Conservation (phyloP, 2,329 filamentous ascomycete genomes). For the Verticillium longisporum region DNA sequence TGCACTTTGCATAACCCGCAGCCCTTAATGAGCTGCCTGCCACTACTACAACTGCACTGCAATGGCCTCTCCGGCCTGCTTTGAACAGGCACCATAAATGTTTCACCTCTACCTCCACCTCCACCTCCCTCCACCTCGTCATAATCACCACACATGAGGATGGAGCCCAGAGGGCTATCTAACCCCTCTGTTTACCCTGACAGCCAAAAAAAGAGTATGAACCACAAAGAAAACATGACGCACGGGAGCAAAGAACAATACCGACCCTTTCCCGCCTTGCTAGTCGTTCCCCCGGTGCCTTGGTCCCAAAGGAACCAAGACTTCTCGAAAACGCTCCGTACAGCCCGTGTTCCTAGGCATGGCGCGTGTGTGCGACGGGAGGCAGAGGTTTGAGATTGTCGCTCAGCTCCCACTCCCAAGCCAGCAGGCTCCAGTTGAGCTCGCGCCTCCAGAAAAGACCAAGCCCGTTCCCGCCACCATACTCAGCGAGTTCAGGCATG, state of each 20-base stretch:
- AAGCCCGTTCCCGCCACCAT: conserved; percentile 51
- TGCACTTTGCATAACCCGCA: no score
- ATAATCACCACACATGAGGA: conserved; percentile 15
- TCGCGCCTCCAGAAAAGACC: conserved; percentile 68
- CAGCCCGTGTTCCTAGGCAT: conserved; percentile 25
- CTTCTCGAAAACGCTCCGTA: background rate
- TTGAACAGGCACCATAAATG: background rate
- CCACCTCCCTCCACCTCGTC: background rate
- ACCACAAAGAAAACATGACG: background rate
- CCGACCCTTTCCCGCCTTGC: background rate
- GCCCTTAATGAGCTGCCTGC: no score
- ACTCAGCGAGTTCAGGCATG: conserved; percentile 25
- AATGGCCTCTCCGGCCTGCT: background rate
- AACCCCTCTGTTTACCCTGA: conserved; percentile 37
- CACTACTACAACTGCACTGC: no score
- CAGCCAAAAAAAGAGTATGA: conserved; percentile 11
- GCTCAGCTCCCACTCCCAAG: conserved; percentile 65
- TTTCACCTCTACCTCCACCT: background rate
- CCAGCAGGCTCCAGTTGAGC: conserved; percentile 79
- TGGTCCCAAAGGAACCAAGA: background rate
- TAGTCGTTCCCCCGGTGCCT: background rate
- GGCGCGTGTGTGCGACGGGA: conserved; percentile 39
- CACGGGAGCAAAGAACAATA: background rate
- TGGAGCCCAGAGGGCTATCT: conserved; percentile 40
- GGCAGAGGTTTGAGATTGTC: conserved; percentile 25